Base-by-base conservation (phyloP, 805 yeast genomes). In the Saccharomycopsis vini region DNA sequence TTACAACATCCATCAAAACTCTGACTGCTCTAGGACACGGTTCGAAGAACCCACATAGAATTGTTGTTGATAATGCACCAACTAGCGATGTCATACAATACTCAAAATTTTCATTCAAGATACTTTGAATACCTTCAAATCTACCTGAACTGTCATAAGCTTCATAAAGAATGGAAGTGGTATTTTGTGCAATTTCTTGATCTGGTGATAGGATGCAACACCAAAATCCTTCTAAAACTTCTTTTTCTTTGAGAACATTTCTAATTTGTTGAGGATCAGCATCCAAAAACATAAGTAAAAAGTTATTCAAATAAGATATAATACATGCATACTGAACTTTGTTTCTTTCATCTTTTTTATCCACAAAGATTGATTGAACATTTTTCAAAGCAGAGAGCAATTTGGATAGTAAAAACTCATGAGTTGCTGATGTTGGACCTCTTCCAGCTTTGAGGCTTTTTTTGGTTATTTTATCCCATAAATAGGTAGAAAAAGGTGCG, bases 91-190 rank as follows among this genome's bases (percentile, higher is more conserved):
- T 52, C 4, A 87, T 52, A 6, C 79, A 70, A 5, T 62, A 56
- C 2, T 61, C 54, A 12, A 79, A 56, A 44, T 73, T 67, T 6
- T 62, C 55, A 7, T 60, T 59, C 21, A 88, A 61, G 30, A 79
- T 56, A 3, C 69, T 71, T 38, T 68, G 73, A n/a, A 85, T 67
- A 29, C 88, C 86, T 58, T 84, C 95, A 29, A 75, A 62, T 54
- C 96, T 72, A 15, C 89, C 95, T 44, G 76, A 79, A 12, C 79
- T 84, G 58, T 87, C 94, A 58, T 75, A 82, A 0, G 84, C 75
- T 51, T 84, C 90, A 54, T 82, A 81, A 3, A 88, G 58, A 18
- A 86, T 68, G 49, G 81, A 81, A 4, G 83, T 70, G 1, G 89
- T 81, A 1, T 80, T 70, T 55, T 85, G 87, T 47, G 79, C 81